Conservation (phyloP, 495 filamentous ascomycete species). For the Aspergillus avenaceus region DNA sequence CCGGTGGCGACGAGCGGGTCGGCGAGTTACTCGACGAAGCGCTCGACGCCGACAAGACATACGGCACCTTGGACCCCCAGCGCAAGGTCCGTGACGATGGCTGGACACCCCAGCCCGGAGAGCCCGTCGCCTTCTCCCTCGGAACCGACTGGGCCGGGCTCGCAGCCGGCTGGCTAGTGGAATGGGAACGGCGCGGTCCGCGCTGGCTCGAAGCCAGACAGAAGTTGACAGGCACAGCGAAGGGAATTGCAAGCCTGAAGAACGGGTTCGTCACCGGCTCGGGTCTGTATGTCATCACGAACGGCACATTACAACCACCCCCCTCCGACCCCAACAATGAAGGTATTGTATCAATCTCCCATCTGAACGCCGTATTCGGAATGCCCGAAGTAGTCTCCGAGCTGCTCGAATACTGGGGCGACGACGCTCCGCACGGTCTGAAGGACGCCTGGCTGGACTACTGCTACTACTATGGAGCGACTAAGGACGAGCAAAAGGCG, state of each 20-base stretch:
- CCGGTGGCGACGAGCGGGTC: slow-evolving; percentile 40
- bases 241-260: slow-evolving; percentile 38
- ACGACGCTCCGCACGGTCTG: slow-evolving; percentile 23
- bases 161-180: slow-evolving; percentile 42
- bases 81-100: slow-evolving; percentile 44
- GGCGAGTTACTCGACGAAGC: slow-evolving; percentile 39
- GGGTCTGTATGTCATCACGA: slow-evolving; percentile 37
- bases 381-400: slow-evolving; percentile 41
- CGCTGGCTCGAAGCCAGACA: slow-evolving; percentile 36
- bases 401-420: slow-evolving; percentile 27
- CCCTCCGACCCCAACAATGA: slow-evolving; percentile 35
- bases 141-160: slow-evolving; percentile 47
- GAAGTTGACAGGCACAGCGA: slow-evolving; percentile 33
- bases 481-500: slow-evolving; percentile 30
- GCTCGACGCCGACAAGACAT: slow-evolving; percentile 37
- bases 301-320: slow-evolving; percentile 35
- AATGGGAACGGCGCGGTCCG: slow-evolving; percentile 42
- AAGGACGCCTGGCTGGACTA: slow-evolving; percentile 43
- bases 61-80: slow-evolving; percentile 39
- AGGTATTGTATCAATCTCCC: slow-evolving; percentile 36
- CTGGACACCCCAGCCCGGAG: slow-evolving; percentile 34
- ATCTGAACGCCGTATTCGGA: slow-evolving; percentile 44
- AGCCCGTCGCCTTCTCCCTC: slow-evolving; percentile 34
- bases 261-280: slow-evolving; percentile 46
- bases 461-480: slow-evolving; percentile 35